Conservation (phyloP, 83 land plant species). For the Isoetes engelmannii region DNA sequence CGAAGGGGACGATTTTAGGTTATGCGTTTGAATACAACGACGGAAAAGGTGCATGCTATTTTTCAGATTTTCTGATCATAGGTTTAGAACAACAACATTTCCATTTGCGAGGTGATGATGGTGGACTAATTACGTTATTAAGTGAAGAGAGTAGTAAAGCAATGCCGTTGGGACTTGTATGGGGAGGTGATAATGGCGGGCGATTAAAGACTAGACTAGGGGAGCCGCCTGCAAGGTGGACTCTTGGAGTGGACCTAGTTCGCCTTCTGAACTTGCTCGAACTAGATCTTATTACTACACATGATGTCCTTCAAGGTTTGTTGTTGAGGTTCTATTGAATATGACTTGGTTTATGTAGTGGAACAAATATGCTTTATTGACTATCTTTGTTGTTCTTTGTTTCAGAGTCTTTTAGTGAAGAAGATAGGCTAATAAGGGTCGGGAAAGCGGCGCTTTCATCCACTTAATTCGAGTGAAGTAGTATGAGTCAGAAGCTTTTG, state of each 20-base stretch:
- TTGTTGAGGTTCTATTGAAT: not conserved
- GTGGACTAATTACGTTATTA: constrained; percentile 18
- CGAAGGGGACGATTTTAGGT: not conserved
- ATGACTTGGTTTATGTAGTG: too few species aligned
- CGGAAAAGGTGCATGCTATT: not conserved
- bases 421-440: too few species aligned
- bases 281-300: constrained; percentile 59
- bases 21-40: not conserved
- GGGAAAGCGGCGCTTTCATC: too few species aligned
- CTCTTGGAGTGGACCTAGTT: constrained; percentile 87
- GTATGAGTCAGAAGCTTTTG: too few species aligned
- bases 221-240: constrained; percentile 78
- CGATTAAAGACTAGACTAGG: constrained; percentile 68
- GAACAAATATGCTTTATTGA: too few species aligned
- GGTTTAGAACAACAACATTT: not conserved
- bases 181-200: constrained; percentile 91
- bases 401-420: too few species aligned
- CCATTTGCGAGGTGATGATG: too few species aligned
- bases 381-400: too few species aligned
- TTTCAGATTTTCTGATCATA: not conserved
- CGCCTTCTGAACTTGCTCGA: constrained; percentile 79
- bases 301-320: constrained; percentile 51
- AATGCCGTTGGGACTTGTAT: constrained; percentile 73
- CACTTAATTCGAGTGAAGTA: too few species aligned
- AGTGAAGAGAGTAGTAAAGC: constrained; percentile 46